These are phyloP conservation scores for Phytophthora quininea DNA, from an alignment of 352 stramenopile genomes.

Conservation along the genomic window DNA sequence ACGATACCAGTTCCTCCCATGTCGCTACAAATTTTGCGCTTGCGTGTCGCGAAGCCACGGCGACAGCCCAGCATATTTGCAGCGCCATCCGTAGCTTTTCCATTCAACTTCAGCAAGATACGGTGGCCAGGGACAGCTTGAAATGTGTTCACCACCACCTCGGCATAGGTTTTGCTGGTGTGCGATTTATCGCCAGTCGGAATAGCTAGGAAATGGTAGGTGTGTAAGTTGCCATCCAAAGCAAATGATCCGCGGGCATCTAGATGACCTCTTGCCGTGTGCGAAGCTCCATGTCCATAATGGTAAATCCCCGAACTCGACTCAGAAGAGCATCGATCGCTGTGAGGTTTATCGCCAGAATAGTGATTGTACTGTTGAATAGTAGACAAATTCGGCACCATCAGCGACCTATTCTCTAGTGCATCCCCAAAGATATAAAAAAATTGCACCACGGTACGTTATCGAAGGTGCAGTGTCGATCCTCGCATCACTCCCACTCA, in stretches of 20 bases:
- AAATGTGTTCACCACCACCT: background rate
- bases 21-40: background rate
- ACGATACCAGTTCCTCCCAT: conserved; percentile 2
- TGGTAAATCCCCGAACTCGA: background rate
- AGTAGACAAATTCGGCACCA: too few species aligned
- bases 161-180: background rate
- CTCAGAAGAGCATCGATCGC: background rate
- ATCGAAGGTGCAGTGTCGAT: too few species aligned
- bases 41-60: background rate
- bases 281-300: background rate
- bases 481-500: too few species aligned
- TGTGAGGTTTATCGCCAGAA: background rate
- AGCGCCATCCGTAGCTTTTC: background rate
- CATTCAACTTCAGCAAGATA: background rate
- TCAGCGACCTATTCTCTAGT: too few species aligned
- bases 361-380: background rate
- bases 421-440: too few species aligned
- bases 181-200: background rate
- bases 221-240: background rate
- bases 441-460: too few species aligned
- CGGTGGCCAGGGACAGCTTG: background rate
- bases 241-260: background rate
- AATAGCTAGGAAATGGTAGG: background rate
- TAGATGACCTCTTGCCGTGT: background rate
- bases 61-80: conserved; percentile 3